Conservation (phyloP, 1,284 basidiomycete genomes). For the Sanghuangporus baumii region DNA sequence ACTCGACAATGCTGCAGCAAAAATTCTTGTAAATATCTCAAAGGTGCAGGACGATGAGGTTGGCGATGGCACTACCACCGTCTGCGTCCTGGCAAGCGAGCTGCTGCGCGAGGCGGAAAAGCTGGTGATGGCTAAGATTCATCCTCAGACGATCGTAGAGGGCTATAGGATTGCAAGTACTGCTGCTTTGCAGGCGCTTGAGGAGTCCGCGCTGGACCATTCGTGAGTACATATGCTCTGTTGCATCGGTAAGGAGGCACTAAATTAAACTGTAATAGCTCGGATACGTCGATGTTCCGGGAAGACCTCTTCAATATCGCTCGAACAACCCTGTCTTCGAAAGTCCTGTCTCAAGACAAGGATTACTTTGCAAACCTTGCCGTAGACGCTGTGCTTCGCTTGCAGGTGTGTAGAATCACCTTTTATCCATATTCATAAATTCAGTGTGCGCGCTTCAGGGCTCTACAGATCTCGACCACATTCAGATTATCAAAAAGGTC, state of each 20-base stretch:
- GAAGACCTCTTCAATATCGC: slow-evolving; percentile 96
- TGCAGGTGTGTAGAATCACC: slow-evolving; percentile 56
- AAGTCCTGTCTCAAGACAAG: slow-evolving; percentile 96
- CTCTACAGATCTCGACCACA: slow-evolving; percentile 95
- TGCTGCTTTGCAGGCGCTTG: slow-evolving; percentile 82
- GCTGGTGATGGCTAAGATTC: slow-evolving; percentile 88
- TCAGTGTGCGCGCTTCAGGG: slow-evolving; percentile 44
- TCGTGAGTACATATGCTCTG: slow-evolving; percentile 46
- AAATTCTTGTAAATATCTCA: slow-evolving; percentile 99
- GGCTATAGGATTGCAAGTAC: slow-evolving; percentile 91
- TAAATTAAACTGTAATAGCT: slow-evolving; percentile 34
- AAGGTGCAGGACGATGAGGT: slow-evolving; percentile 99
- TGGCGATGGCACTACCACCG: slow-evolving; percentile 94
- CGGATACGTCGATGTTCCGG: slow-evolving; percentile 74
- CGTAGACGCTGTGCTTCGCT: slow-evolving; percentile 91
- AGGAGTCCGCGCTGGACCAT: slow-evolving; percentile 80
- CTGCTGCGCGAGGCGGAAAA: slow-evolving; percentile 94
- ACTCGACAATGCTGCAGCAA: slow-evolving; percentile 97
- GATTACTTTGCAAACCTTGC: slow-evolving; percentile 98
- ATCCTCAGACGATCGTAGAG: slow-evolving; percentile 99
- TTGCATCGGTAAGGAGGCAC: neutral
- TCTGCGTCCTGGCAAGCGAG: slow-evolving; percentile 92
- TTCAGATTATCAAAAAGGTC: slow-evolving; percentile 99
- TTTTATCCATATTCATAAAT: neutral
- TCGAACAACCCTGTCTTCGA: slow-evolving; percentile 91